phyloP scores from a whole-genome alignment of 495 filamentous ascomycete genomes.

The Penicillium macrosclerotiorum region DNA sequence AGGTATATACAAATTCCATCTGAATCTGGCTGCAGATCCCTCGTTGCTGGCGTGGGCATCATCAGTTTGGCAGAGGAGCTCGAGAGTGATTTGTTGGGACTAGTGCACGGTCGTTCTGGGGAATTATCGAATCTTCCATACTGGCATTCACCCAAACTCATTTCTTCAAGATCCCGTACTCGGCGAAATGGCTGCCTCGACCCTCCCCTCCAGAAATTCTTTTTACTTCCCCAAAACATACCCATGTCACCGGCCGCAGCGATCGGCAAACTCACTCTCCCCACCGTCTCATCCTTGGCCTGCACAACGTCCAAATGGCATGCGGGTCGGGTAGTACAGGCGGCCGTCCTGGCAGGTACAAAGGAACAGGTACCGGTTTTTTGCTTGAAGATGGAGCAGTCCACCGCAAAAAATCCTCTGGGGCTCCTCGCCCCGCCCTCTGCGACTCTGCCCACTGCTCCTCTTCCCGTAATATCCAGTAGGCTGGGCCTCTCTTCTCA shows the following conservation, averaged over 20 bases:
- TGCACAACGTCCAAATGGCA: slow-evolving; percentile 19
- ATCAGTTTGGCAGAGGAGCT: not conserved
- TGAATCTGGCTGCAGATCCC: too few species aligned
- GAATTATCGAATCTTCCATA: slow-evolving; percentile 12
- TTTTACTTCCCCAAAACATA: too few species aligned
- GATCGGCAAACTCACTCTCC: slow-evolving; percentile 32
- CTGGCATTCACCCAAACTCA: slow-evolving; percentile 1
- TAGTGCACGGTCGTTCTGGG: slow-evolving; percentile 7
- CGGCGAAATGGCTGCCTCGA: not conserved
- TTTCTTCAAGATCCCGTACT: too few species aligned
- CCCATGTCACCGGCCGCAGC: slow-evolving; percentile 9
- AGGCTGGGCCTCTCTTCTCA: not conserved
- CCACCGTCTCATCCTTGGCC: slow-evolving; percentile 15
- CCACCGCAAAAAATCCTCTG: too few species aligned
- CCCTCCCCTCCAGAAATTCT: not conserved
- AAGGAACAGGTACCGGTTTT: too few species aligned
- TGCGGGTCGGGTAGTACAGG: slow-evolving; percentile 29
- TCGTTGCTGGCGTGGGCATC: too few species aligned
- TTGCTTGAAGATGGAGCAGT: too few species aligned
- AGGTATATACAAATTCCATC: too few species aligned
- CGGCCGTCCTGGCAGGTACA: slow-evolving; percentile 3
- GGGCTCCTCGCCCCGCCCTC: too few species aligned
- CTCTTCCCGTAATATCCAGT: too few species aligned
- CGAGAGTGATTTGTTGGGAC: not conserved
- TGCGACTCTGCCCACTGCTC: too few species aligned